Conservation (phyloP, 305 asterid genomes). For the Rubia peregrina region DNA sequence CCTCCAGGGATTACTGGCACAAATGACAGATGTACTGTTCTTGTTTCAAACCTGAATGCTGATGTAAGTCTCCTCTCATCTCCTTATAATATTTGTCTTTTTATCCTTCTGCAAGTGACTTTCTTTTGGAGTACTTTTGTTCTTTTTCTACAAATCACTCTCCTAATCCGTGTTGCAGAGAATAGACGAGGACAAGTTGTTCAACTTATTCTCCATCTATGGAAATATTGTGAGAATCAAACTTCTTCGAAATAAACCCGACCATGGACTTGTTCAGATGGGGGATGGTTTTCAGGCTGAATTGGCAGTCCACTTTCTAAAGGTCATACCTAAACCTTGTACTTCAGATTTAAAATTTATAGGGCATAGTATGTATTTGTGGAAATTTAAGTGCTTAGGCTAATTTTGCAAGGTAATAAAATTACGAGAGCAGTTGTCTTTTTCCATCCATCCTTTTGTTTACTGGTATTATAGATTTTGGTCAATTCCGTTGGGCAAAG, state of each 20-base stretch:
- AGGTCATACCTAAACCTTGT: conserved; percentile 39
- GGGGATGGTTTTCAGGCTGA: conserved; percentile 99
- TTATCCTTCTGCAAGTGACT: background rate
- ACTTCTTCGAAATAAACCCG: conserved; percentile 80
- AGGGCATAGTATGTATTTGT: background rate
- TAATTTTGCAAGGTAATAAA: background rate
- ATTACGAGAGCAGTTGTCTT: background rate
- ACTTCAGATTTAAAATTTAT: background rate
- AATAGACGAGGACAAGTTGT: conserved; percentile 87
- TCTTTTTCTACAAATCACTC: background rate
- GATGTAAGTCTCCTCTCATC: conserved; percentile 49
- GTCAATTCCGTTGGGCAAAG: background rate
- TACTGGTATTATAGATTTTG: background rate
- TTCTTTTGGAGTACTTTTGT: background rate
- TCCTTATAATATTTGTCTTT: conserved; percentile 8
- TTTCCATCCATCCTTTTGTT: background rate
- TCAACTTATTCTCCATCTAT: conserved; percentile 81
- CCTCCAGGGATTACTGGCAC: conserved; percentile 91
- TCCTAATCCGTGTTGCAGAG: conserved; percentile 34
- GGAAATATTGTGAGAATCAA: conserved; percentile 83
- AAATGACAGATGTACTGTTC: conserved; percentile 90
- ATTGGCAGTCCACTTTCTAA: conserved; percentile 90
- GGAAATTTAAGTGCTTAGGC: background rate
- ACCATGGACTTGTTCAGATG: conserved; percentile 94
- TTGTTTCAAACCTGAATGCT: conserved; percentile 76